Conservation (phyloP, 768 basidiomycete genomes). For the Solioccasus polychromus region DNA sequence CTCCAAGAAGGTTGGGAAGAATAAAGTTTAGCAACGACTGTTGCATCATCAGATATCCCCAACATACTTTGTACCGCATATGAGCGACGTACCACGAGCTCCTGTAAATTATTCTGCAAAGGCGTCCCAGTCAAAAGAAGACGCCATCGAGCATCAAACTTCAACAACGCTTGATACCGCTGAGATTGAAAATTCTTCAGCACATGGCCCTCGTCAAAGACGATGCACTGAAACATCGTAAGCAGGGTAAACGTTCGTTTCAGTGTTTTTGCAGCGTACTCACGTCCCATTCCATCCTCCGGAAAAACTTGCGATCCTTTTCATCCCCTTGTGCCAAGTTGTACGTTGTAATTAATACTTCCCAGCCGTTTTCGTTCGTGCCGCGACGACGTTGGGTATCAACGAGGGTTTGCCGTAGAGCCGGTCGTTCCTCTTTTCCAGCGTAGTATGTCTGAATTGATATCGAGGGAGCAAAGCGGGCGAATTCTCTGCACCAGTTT, state of each 20-base stretch:
- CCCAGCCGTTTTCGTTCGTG: constrained; percentile 64
- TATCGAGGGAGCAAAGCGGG: constrained; percentile 83
- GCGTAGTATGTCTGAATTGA: constrained; percentile 92
- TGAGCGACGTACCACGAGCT: constrained; percentile 65
- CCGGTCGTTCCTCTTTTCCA: constrained; percentile 78
- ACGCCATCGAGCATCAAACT: constrained; percentile 85
- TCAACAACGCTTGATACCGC: constrained; percentile 85
- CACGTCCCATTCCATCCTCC: constrained; percentile 89
- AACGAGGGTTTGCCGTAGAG: constrained; percentile 68
- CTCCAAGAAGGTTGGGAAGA: constrained; percentile 83
- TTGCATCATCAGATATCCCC: constrained; percentile 4
- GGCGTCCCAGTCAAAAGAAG: constrained; percentile 94
- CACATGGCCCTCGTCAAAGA: constrained; percentile 97
- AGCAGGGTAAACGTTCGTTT: background rate
- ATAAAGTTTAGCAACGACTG: constrained; percentile 99
- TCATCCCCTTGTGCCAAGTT: constrained; percentile 87
- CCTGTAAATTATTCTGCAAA: constrained; percentile 87
- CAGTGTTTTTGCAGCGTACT: constrained; percentile 33
- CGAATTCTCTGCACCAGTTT: constrained; percentile 98
- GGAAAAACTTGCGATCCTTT: constrained; percentile 90
- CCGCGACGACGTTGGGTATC: constrained; percentile 52
- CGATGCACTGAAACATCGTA: constrained; percentile 60
- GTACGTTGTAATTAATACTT: constrained; percentile 95
- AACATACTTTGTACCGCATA: constrained; percentile 1
- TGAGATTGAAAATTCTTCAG: constrained; percentile 98